phyloP scores from a whole-genome alignment of 2,329 filamentous ascomycete genomes.

The Aspergillus japonicus region DNA sequence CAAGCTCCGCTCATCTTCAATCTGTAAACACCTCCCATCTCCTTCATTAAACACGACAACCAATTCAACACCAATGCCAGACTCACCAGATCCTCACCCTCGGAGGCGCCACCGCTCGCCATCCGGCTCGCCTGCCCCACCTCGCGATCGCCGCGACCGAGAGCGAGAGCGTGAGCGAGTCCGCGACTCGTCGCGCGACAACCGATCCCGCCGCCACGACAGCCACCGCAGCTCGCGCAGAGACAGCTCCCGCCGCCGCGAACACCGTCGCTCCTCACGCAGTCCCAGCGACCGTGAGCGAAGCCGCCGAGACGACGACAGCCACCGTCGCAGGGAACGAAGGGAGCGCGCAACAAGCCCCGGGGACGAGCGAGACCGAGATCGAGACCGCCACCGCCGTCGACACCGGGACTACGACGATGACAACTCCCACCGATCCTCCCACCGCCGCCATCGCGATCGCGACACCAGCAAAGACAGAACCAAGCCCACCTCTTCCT shows the following conservation, averaged over 20 bases:
- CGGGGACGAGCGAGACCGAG: conserved; percentile 26
- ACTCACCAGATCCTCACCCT: conserved; percentile 21
- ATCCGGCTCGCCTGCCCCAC: conserved; percentile 22
- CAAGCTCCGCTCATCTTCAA: neutral
- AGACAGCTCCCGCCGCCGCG: conserved; percentile 23
- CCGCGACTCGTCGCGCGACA: conserved; percentile 20
- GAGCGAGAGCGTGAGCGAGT: conserved; percentile 13
- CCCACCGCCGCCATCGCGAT: conserved; percentile 28
- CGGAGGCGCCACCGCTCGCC: conserved; percentile 23
- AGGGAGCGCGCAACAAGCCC: conserved; percentile 25
- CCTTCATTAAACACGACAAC: neutral
- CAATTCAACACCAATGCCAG: conserved; percentile 24
- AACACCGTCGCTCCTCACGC: conserved; percentile 25
- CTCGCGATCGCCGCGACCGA: conserved; percentile 19
- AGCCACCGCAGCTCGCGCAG: conserved; percentile 29
- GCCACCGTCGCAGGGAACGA: conserved; percentile 23
- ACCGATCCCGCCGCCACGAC: conserved; percentile 27
- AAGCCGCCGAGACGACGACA: conserved; percentile 22
- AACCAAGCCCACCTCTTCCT: conserved; percentile 16
- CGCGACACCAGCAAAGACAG: conserved; percentile 14
- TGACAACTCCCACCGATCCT: conserved; percentile 26
- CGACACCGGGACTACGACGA: conserved; percentile 11
- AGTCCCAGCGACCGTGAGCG: conserved; percentile 25
- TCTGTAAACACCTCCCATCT: neutral
- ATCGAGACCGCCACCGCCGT: neutral